phyloP scores from a whole-genome alignment of 1,284 basidiomycete species.

The Ceratobasidium sp. region DNA sequence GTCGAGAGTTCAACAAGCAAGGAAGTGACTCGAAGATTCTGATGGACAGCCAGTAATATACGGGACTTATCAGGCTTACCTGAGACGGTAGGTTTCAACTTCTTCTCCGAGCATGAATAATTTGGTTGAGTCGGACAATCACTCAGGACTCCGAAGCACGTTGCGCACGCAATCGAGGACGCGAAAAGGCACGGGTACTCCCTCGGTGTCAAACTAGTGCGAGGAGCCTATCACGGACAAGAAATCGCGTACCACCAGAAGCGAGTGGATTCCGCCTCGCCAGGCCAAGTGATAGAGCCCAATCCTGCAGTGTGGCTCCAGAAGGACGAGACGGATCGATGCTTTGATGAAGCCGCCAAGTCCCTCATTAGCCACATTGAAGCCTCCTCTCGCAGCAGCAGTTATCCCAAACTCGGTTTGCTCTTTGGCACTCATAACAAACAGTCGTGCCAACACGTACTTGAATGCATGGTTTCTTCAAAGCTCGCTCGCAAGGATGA shows the following conservation, averaged over 20 bases:
- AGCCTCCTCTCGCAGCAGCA: constrained; percentile 48
- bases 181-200: constrained; percentile 75
- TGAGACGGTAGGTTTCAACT: constrained; percentile 61
- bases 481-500: constrained; percentile 38
- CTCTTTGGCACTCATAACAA: constrained; percentile 29
- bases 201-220: constrained; percentile 92
- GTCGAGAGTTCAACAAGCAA: constrained; percentile 70
- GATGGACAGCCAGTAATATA: constrained; percentile 70
- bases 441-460: constrained; percentile 30
- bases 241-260: constrained; percentile 57
- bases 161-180: constrained; percentile 70
- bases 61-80: constrained; percentile 86
- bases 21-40: constrained; percentile 39
- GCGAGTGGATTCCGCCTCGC: neutral
- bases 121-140: constrained; percentile 23
- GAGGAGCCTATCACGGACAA: constrained; percentile 89
- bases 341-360: constrained; percentile 74
- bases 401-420: constrained; percentile 33
- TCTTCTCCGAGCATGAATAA: constrained; percentile 10
- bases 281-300: constrained; percentile 31
- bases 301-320: constrained; percentile 69
- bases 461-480: constrained; percentile 28
- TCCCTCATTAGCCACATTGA: constrained; percentile 67
- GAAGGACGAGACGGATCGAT: constrained; percentile 79
- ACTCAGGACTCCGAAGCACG: constrained; percentile 72